Base-by-base conservation (phyloP, 306 rosid genomes). In the Canavalia ensiformis region DNA sequence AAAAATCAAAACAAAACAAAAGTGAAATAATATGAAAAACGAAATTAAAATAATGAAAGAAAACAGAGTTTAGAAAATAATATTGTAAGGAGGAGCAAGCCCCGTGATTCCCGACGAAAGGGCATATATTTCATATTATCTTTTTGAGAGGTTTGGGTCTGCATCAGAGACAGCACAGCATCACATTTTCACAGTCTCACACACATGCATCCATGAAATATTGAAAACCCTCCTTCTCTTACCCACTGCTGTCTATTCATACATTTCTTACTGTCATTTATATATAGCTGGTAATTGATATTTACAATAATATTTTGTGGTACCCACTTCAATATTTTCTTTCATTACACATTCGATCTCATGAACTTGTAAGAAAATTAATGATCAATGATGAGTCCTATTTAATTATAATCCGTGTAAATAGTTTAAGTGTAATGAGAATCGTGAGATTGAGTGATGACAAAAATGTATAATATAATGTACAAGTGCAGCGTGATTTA, bases 81-180 rank as follows among this genome's bases (percentile, higher is more conserved):
- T 77, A 4, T 18, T 4, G 60, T 54, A 33, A 55, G 88, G 83
- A 78, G 87, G 82, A 90, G 81, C 89, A 85, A 82, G 71, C 62
- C 92, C 93, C 97, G 97, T 88, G 93, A 92, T 89, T 89, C 93
- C 82, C 90, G 89, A 83, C 47, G 85, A 67, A 78, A 84, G 79
- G 49, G 47, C 58, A 72, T 25, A 80, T 84, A 69, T 68, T 74
- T 86, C 49, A 79, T 83, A 66, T 80, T 78, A 77, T 82, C 81
- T 83, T 63, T 82, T 76, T 58, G 78, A 59, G 68, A 77, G 86
- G 79, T 68, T 64, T 79, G 65, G 65, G 82, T 76, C 85, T 71
- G 83, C 69, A 83, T 90, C 93, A 89, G 77, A 85, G 85, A 77
- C 91, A 92, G 90, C 90, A 60, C 77, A 84, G 66, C 89, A 80